Conservation (phyloP, 345 rosid species). For the Corymbia maculata region DNA sequence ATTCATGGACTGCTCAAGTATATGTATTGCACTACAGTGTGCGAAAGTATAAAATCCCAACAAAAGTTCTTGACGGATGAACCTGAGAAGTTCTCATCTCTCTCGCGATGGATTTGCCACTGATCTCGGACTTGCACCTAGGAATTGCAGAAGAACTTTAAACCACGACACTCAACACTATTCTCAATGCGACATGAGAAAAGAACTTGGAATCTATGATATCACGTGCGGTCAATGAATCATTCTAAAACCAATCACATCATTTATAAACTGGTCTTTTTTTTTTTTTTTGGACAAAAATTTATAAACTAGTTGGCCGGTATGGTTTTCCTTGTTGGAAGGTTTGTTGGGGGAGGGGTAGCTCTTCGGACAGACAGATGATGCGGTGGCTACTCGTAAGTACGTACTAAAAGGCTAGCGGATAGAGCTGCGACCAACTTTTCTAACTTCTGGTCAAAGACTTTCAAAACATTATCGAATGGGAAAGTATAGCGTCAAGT, state of each 20-base stretch:
- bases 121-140: background rate
- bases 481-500: no score
- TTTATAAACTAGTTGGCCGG: background rate
- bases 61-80: background rate
- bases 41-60: background rate
- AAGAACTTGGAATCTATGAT: background rate
- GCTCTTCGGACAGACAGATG: background rate
- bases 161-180: background rate
- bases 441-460: background rate
- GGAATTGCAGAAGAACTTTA: background rate
- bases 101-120: background rate
- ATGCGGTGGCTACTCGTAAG: background rate
- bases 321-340: background rate
- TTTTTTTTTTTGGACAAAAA: no score
- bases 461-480: background rate
- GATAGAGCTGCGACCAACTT: background rate
- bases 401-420: background rate
- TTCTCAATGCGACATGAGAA: background rate
- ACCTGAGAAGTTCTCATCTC: background rate
- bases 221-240: background rate
- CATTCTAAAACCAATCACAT: background rate
- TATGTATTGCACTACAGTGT: background rate
- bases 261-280: background rate
- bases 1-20: background rate
- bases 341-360: background rate